phyloP scores from a whole-genome alignment of 2,329 filamentous ascomycete genomes.

The Coniochaeta sp. region DNA sequence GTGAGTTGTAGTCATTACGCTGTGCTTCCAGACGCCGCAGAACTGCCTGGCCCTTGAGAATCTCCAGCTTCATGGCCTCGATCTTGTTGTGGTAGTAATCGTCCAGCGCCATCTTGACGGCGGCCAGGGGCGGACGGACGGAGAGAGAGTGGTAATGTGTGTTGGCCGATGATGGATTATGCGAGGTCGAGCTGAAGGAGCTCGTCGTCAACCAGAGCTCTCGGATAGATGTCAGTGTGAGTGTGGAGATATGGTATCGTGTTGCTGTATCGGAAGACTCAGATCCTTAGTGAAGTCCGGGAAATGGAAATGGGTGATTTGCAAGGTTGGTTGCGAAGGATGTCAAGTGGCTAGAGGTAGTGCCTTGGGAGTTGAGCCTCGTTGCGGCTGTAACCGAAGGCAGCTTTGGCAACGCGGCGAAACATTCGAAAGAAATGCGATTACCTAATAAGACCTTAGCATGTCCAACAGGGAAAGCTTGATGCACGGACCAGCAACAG shows the following conservation, averaged over 20 bases:
- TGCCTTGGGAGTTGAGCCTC: not conserved
- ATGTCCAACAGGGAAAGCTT: not conserved
- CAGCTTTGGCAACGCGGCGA: not conserved
- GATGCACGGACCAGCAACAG: not conserved
- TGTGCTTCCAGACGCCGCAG: conserved; percentile 93
- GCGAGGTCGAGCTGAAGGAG: not conserved
- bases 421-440: not conserved
- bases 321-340: not conserved
- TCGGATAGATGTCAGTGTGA: not conserved
- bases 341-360: not conserved
- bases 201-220: not conserved
- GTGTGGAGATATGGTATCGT: not conserved
- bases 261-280: not conserved
- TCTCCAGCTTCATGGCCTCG: conserved; percentile 99
- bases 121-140: not conserved
- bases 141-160: too few relatives aligned
- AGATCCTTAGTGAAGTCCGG: not conserved
- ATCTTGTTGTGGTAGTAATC: conserved; percentile 99
- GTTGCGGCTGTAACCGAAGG: not conserved
- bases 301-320: not conserved
- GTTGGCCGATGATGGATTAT: not conserved
- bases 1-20: conserved; percentile 98
- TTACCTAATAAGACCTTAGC: not conserved
- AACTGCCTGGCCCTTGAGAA: conserved; percentile 95
- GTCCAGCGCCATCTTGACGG: conserved; percentile 84